Evolutionary conservation across 148 eudicot species (phyloP), one percentile per base, ranked within the genome.

Genomic region (Arbutus unedo): DNA sequence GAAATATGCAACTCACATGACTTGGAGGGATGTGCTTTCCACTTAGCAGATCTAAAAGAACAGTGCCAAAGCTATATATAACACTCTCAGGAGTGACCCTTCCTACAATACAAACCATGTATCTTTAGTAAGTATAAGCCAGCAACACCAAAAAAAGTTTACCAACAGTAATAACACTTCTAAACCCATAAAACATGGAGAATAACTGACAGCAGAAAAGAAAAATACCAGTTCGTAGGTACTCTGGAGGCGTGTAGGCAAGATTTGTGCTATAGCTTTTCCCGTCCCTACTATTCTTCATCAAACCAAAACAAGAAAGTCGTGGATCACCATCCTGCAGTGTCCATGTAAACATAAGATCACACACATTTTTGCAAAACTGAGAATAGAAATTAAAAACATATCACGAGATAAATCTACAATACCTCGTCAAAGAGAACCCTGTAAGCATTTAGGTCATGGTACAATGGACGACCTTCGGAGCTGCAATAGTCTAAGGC

Each of bases 1-100:
- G 74, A 74, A 19, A 62, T 49, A 13, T 41, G 76, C 38, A 23
- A 87, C 96, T 89, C 81, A 94, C 98, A 83, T 95, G 98, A 88
- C 91, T 95, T 15, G 98, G 98, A 82, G 98, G 98, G 81, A 94
- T 94, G 85, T 94, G 98, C 83, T 94, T 94, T 81, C 98, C 98
- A 78, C 98, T 95, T 47, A 95, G 87, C 64, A 95, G 87, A 85
- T 95, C 97, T 88, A 95, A 86, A 80, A 95, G 91, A 74, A 92
- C 89, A 18, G 97, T 95, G 78, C 98, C 98, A 85, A 93, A 95
- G 87, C 95, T 95, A 87, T 89, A 95, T 25, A 92, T 84, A 41
- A 94, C 98, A 89, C 98, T 94, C 84, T 93, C 97, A 21, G 91
- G 90, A 13, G 97, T 94, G 57, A 94, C 95, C 84, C 93, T 93